Percentiles rank a stretch among this genome's conserved stretches.
phyloP scores from a whole-genome alignment of 2,329 filamentous ascomycete species.

The Trichoderma harzianum region DNA sequence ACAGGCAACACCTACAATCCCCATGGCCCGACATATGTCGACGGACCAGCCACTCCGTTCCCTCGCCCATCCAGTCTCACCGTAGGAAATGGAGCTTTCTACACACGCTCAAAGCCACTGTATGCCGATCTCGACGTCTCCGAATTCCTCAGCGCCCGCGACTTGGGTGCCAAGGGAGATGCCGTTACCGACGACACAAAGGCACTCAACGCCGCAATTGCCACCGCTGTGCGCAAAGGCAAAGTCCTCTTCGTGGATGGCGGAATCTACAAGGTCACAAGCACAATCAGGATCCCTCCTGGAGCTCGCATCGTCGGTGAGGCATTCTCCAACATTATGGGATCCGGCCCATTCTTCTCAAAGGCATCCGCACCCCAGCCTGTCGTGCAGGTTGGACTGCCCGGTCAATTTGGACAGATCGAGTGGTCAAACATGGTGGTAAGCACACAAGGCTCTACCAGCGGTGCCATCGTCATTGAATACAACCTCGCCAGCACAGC shows the following conservation, averaged over 20 bases:
- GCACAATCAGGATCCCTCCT: not conserved
- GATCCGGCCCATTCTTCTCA: constrained; percentile 53
- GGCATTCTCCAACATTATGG: constrained; percentile 45
- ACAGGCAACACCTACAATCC: not conserved
- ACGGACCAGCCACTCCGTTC: not conserved
- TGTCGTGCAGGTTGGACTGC: constrained; percentile 62
- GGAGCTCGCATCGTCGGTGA: not conserved
- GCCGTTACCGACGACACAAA: not conserved
- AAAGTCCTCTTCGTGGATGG: not conserved
- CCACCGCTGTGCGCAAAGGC: not conserved
- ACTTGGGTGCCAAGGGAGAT: not conserved
- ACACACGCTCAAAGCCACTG: not conserved
- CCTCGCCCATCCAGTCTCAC: not conserved
- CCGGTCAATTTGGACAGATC: constrained; percentile 61
- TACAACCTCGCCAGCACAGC: constrained; percentile 59
- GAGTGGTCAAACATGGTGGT: constrained; percentile 73
- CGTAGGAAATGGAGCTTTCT: not conserved
- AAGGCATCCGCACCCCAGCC: constrained; percentile 55
- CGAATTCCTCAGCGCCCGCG: not conserved
- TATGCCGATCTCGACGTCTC: not conserved
- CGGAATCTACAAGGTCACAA: not conserved
- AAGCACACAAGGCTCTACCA: constrained; percentile 61
- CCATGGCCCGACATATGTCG: not conserved
- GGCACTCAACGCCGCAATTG: not conserved
- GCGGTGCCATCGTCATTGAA: constrained; percentile 68